phyloP scores from a whole-genome alignment of 305 asterid genomes.

The Fraxinus greggii region DNA sequence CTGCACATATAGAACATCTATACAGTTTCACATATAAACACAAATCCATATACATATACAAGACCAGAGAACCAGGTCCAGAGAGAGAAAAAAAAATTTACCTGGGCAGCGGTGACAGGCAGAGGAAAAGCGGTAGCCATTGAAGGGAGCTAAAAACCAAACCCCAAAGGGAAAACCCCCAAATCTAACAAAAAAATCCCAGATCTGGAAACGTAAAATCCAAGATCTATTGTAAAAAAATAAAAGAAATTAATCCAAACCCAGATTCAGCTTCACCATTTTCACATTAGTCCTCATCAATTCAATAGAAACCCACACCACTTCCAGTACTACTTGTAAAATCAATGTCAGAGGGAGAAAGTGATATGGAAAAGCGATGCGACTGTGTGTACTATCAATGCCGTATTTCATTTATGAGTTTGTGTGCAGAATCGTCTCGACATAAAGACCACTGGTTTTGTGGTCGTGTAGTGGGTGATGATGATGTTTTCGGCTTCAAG shows the following conservation, averaged over 20 bases:
- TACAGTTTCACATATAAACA: conserved; percentile 13
- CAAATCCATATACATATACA: conserved; percentile 8
- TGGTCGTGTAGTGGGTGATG: neutral
- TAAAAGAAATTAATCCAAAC: conserved; percentile 20
- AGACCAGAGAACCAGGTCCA: neutral
- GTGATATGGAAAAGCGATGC: neutral
- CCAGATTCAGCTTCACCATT: conserved; percentile 31
- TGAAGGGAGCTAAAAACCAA: conserved; percentile 23
- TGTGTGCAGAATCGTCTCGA: neutral
- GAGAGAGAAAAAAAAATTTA: conserved; percentile 18
- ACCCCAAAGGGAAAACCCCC: conserved; percentile 31
- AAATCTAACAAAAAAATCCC: conserved; percentile 35
- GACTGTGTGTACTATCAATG: neutral
- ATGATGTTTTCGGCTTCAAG: neutral
- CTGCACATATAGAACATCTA: neutral
- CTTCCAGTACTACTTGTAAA: neutral
- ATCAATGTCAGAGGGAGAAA: neutral
- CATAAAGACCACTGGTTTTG: conserved; percentile 24
- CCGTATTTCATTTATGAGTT: neutral
- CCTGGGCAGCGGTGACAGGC: conserved; percentile 96
- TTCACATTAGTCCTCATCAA: conserved; percentile 35
- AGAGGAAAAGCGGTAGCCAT: conserved; percentile 81
- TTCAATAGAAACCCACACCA: neutral
- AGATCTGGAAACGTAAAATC: conserved; percentile 55
- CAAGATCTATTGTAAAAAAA: conserved; percentile 41